Conservation (phyloP, 176 grass and related monocot genomes). For the Ensete ventricosum region DNA sequence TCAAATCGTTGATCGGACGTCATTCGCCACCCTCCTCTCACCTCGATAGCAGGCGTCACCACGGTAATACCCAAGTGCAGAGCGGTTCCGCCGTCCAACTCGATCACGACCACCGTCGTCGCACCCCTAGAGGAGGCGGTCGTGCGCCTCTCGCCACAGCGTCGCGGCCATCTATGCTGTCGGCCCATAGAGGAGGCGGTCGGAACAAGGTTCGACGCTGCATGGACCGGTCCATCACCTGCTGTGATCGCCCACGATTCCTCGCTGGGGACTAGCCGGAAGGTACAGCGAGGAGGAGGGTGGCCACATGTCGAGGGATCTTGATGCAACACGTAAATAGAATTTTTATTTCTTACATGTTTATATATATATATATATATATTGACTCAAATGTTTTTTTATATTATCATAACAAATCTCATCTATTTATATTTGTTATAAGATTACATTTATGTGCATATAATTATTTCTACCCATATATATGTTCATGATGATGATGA, state of each 20-base stretch:
- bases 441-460: no score
- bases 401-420: no score
- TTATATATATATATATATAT: no score
- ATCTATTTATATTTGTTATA: no score
- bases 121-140: conserved; percentile 41
- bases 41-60: conserved; percentile 61
- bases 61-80: conserved; percentile 35
- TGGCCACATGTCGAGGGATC: conserved; percentile 17
- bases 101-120: conserved; percentile 38
- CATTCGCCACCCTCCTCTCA: conserved; percentile 41
- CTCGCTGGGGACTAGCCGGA: background rate
- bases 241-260: conserved; percentile 57
- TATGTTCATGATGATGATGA: no score
- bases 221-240: conserved; percentile 38
- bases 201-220: conserved; percentile 56
- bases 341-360: no score
- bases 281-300: conserved; percentile 37
- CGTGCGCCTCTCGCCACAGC: conserved; percentile 37
- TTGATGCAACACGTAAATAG: no score
- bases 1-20: conserved; percentile 41
- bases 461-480: no score
- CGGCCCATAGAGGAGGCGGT: conserved; percentile 59
- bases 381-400: no score
- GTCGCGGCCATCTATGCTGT: conserved; percentile 25
- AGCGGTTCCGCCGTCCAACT: conserved; percentile 45